Evolutionary conservation across 345 rosid genomes (phyloP), one percentile per base, ranked within the genome.

Genomic region (Gynandropsis gynandra): DNA sequence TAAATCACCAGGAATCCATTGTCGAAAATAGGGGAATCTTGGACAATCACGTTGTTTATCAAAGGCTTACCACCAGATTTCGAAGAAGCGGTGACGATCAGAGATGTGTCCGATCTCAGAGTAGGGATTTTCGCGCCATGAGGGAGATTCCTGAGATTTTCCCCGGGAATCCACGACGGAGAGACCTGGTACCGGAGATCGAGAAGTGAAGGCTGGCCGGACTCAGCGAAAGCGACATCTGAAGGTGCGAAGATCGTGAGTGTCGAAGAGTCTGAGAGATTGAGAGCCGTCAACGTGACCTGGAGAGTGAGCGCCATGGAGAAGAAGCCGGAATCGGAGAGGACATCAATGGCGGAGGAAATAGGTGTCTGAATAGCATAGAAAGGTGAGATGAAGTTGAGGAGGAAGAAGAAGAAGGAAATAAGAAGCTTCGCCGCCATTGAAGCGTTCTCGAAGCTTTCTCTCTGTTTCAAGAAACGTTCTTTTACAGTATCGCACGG

Each of bases 291-390:
- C 16, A n/a, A 32, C 11, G 64, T 68, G 47, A 71, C 34, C 48
- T 58, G 40, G 5, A 74, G 73, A 29, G 73, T 71, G 39, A 71
- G 71, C 53, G 68, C 73, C 76, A 74, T 71, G 44, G 79, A 74
- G 41, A 74, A 64, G 46, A 56, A 68, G 51, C 76, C 73, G 27
- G 79, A 60, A 54, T 67, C 51, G 16, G 71, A 49, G 54, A 71
- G 73, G 43, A 59, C 17, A 27, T 74, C 73, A 0, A 42, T 39
- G 52, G 71, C 71, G 59, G 62, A 45, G 24, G 56, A 55, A 3
- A 71, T 37, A 15, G 60, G 18, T 15, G 37, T 15, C 6, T 27
- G 20, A 52, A 67, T 47, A 15, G 79, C 64, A 21, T 39, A 5
- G 3, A 69, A 47, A 24, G 29, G 18, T 50, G 69, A 12, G 18